A percentile compares a stretch with the other conserved stretches of the same genome.
These are phyloP conservation scores for Epichloe gansuensis DNA, from an alignment of 2,329 filamentous ascomycete species.

Conservation along the genomic window DNA sequence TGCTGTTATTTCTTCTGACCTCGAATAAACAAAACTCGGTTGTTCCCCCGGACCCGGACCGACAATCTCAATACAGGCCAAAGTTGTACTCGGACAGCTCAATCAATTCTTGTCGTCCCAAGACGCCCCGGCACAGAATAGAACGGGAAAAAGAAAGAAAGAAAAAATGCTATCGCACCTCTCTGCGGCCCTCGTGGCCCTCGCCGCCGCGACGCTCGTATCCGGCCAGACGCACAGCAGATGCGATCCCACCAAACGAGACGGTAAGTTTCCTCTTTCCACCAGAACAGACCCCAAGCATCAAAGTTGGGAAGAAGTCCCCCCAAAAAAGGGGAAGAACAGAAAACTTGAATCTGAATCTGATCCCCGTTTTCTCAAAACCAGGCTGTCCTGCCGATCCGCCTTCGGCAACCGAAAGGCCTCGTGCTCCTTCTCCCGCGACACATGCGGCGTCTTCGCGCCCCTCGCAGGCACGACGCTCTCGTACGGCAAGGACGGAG, in stretches of 20 bases:
- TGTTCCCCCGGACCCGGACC: background rate
- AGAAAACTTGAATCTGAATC: too few relatives aligned
- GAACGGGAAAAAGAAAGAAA: background rate
- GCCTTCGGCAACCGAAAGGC: constrained; percentile 50
- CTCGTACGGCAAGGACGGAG: constrained; percentile 17
- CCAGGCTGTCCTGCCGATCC: constrained; percentile 49
- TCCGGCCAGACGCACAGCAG: background rate
- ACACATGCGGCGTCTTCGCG: constrained; percentile 34
- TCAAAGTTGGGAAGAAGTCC: too few relatives aligned
- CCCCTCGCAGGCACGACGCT: constrained; percentile 14
- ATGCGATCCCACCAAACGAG: background rate
- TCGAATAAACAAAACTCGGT: too few relatives aligned
- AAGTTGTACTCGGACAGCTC: background rate
- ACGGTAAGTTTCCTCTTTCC: background rate
- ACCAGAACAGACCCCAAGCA: too few relatives aligned
- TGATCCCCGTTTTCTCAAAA: too few relatives aligned
- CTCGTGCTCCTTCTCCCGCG: constrained; percentile 53
- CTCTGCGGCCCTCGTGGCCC: background rate
- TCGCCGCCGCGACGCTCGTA: background rate
- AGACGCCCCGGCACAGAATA: background rate
- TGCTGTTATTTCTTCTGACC: too few relatives aligned
- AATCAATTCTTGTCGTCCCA: too few relatives aligned
- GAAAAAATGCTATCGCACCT: background rate
- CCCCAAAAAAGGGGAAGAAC: too few relatives aligned
- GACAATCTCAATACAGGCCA: too few relatives aligned